These are phyloP conservation scores for Cryptococcus sp. DNA, from an alignment of 1,284 basidiomycete species.

Conservation along the genomic window DNA sequence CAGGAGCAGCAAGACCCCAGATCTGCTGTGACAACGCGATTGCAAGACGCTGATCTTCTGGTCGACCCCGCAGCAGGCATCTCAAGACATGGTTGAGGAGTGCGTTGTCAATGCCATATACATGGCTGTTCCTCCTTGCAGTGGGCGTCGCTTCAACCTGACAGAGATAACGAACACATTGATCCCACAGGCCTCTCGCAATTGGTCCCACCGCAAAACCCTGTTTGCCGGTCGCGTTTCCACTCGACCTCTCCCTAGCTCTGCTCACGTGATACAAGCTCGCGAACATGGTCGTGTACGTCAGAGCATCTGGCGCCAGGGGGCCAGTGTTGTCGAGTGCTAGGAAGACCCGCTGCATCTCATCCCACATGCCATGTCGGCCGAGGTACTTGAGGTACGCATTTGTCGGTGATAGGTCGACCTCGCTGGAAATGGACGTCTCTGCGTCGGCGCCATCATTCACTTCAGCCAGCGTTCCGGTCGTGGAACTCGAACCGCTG, in stretches of 20 bases:
- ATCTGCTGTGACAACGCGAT: conserved; percentile 32
- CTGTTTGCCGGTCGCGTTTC: background rate
- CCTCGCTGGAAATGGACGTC: conserved; percentile 16
- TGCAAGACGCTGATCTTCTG: conserved; percentile 35
- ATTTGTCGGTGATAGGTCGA: conserved; percentile 40
- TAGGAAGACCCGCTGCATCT: conserved; percentile 45
- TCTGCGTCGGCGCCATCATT: background rate
- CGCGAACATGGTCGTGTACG: conserved; percentile 45
- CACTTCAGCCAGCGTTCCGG: background rate
- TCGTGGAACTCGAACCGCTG: background rate
- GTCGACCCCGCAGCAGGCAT: conserved; percentile 29
- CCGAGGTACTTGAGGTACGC: conserved; percentile 50
- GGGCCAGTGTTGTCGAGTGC: conserved; percentile 37
- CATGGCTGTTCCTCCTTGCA: background rate
- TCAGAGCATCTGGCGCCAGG: conserved; percentile 39
- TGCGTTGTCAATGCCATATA: conserved; percentile 31
- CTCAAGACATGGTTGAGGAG: conserved; percentile 31
- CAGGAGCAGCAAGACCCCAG: conserved; percentile 33
- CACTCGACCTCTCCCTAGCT: background rate
- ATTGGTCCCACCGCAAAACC: conserved; percentile 22
- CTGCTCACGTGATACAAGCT: conserved; percentile 12
- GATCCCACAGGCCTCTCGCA: conserved; percentile 35
- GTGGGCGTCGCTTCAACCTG: conserved; percentile 6
- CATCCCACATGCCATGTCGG: conserved; percentile 37
- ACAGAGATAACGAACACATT: conserved; percentile 31